Base-by-base conservation (phyloP, 2,329 filamentous ascomycete genomes). In the Pestalotiopsis sp. region DNA sequence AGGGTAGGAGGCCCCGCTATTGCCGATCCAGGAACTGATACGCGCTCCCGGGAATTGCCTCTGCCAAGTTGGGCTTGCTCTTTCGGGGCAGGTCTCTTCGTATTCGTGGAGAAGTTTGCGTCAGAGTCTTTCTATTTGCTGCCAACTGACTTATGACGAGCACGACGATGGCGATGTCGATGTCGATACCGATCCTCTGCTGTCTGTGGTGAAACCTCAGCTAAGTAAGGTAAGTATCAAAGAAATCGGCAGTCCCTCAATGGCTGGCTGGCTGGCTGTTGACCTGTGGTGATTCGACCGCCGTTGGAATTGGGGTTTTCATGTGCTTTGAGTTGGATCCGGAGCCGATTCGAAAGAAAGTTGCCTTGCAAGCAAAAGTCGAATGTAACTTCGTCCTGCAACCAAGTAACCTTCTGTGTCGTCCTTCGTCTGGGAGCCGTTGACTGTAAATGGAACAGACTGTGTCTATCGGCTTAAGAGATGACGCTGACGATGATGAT, bases 11-110 rank as follows among this genome's bases (percentile, higher is more conserved):
- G 20, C 20, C 63, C 39, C 41, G 39, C 63, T 66, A 66, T n/a
- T 57, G 49, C 63, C 63, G 45, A 66, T 66, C 36, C 41, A 57
- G 63, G 63, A 20, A 66, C 41, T 66, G 63, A 66, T 66, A 45
- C 13, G 27, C 49, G 63, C 39, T 66, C 11, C 27, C 52, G 45
- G 17, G 41, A 45, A 56, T 45, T 64, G 45, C 49, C 45, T 66
- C 49, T 56, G 63, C 63, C 45, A 31, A 38, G 63, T 36, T 57
- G 17, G 25, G 36, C 25, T 11, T 20, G 17, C 27, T 62, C 38
- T 52, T 52, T 52, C 45, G 45, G 45, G 17, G 59, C 59, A 36
- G 59, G 14, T 36, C 59, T 27, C 31, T 20, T 62, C 36, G 23
- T 36, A 36, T 36, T 59, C 57, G 57, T 59, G 23, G 57, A 36